These are phyloP conservation scores for Colletotrichum abscissum DNA, from an alignment of 2,329 filamentous ascomycete genomes.

Conservation along the genomic window DNA sequence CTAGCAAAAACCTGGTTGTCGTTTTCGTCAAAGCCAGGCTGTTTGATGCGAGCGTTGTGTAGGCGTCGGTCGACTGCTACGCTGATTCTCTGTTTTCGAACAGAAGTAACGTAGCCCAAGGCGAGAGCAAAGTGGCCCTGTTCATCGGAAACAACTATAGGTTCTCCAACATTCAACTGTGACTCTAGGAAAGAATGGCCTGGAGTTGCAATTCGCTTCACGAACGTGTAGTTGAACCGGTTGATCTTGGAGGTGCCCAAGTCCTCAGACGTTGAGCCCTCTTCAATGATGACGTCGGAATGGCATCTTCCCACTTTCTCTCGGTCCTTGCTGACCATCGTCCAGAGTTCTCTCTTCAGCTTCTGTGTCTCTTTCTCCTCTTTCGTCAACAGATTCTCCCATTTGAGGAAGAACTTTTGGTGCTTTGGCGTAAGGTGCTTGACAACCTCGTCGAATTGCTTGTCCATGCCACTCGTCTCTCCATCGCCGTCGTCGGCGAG, in stretches of 20 bases:
- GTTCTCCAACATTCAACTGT: slow-evolving; percentile 87
- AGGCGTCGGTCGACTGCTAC: slow-evolving; percentile 92
- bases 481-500: slow-evolving; percentile 86
- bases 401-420: slow-evolving; percentile 89
- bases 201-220: slow-evolving; percentile 72
- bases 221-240: slow-evolving; percentile 85
- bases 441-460: slow-evolving; percentile 85
- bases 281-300: slow-evolving; percentile 84
- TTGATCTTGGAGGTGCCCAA: slow-evolving; percentile 84
- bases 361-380: slow-evolving; percentile 93
- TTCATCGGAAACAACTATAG: slow-evolving; percentile 96
- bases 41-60: slow-evolving; percentile 84
- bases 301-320: slow-evolving; percentile 93
- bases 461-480: slow-evolving; percentile 82
- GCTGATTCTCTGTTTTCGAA: slow-evolving; percentile 80
- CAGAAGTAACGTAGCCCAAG: slow-evolving; percentile 87
- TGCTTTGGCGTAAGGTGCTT: slow-evolving; percentile 80
- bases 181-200: slow-evolving; percentile 91
- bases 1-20: slow-evolving; percentile 89
- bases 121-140: slow-evolving; percentile 94
- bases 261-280: slow-evolving; percentile 79
- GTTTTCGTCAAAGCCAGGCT: slow-evolving; percentile 78
- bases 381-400: slow-evolving; percentile 92
- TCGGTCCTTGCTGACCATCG: slow-evolving; percentile 89
- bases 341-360: slow-evolving; percentile 92